phyloP scores from a whole-genome alignment of 1,139 yeast genomes.

The Zhuliangozyma parablackwelliae region DNA sequence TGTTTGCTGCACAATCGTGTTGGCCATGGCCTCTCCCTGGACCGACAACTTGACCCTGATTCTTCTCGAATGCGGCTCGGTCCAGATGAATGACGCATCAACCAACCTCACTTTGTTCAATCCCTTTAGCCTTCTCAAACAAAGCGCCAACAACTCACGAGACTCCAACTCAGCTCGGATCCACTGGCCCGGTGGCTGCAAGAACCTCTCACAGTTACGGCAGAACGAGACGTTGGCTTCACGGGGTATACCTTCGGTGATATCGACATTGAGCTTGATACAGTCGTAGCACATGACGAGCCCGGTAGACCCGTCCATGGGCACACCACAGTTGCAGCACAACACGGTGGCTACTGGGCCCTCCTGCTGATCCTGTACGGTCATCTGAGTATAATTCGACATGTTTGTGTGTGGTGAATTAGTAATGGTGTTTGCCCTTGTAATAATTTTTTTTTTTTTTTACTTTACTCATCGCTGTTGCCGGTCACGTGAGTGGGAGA shows the following conservation, averaged over 20 bases:
- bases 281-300: constrained; percentile 97
- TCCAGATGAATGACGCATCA: constrained; percentile 96
- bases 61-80: constrained; percentile 98
- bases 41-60: constrained; percentile 86
- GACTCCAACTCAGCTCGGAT: constrained; percentile 86
- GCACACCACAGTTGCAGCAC: constrained; percentile 98
- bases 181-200: constrained; percentile 96
- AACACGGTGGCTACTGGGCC: constrained; percentile 74
- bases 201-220: constrained; percentile 92
- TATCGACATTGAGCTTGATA: constrained; percentile 88
- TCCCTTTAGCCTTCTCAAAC: constrained; percentile 86
- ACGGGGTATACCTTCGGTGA: constrained; percentile 93
- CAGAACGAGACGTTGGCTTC: constrained; percentile 92
- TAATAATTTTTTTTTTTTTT: neutral
- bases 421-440: neutral
- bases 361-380: constrained; percentile 17
- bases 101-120: constrained; percentile 80
- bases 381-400: constrained; percentile 51
- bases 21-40: constrained; percentile 93
- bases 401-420: constrained; percentile 15
- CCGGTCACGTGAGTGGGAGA: constrained; percentile 1
- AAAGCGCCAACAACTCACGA: constrained; percentile 84
- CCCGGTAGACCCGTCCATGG: constrained; percentile 94
- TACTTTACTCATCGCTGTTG: too few relatives aligned
- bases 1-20: constrained; percentile 89